A percentile compares a stretch with the other conserved stretches of the same genome.
phyloP scores from a whole-genome alignment of 768 basidiomycete genomes.

The Imleria badia region DNA sequence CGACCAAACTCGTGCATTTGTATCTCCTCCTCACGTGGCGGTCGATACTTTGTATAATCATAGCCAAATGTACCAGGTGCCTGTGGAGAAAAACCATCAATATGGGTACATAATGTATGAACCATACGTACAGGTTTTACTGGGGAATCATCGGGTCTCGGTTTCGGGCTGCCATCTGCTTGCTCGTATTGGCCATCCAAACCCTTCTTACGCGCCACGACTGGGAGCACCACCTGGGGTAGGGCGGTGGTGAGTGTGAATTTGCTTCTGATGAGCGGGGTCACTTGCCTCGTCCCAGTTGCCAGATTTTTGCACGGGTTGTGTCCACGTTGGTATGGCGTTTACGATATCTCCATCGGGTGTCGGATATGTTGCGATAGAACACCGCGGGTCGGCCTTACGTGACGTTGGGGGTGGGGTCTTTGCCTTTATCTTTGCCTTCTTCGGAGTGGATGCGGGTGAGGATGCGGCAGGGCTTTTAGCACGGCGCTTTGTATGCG shows the following conservation, averaged over 20 bases:
- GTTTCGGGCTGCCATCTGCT: slow-evolving; percentile 65
- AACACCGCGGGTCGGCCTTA: slow-evolving; percentile 49
- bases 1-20: slow-evolving; percentile 68
- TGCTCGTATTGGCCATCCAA: slow-evolving; percentile 68
- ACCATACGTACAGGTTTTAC: slow-evolving; percentile 57
- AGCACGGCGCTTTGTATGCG: slow-evolving; percentile 43
- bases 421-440: slow-evolving; percentile 36
- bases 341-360: slow-evolving; percentile 57
- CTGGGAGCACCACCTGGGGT: slow-evolving; percentile 74
- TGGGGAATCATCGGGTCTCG: slow-evolving; percentile 37
- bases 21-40: slow-evolving; percentile 48
- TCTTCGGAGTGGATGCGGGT: slow-evolving; percentile 40
- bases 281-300: slow-evolving; percentile 82
- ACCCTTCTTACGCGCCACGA: slow-evolving; percentile 81
- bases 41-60: slow-evolving; percentile 69
- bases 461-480: slow-evolving; percentile 48
- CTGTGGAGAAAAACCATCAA: slow-evolving; percentile 35
- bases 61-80: slow-evolving; percentile 84
- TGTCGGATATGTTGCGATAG: slow-evolving; percentile 68
- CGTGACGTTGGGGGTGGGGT: slow-evolving; percentile 31
- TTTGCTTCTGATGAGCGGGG: background rate
- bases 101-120: background rate
- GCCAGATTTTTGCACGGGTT: slow-evolving; percentile 62
- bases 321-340: slow-evolving; percentile 83
- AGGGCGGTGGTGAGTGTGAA: slow-evolving; percentile 8